These are phyloP conservation scores for Jacaranda copaia DNA, from an alignment of 257 asterid genomes.

Conservation along the genomic window DNA sequence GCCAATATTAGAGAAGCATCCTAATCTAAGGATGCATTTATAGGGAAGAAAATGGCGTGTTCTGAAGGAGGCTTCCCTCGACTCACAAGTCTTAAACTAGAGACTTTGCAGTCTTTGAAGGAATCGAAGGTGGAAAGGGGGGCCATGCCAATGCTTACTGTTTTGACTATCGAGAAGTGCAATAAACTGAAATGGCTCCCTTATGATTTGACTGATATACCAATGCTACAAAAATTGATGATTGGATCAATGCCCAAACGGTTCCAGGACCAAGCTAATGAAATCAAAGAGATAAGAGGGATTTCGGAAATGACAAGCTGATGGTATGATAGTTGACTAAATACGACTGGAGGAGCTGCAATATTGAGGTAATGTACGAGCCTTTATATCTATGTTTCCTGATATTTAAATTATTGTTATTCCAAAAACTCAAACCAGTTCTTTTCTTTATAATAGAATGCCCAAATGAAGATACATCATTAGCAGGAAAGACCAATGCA, in stretches of 20 bases:
- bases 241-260: constrained; percentile 23
- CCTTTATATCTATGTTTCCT: neutral
- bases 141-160: constrained; percentile 42
- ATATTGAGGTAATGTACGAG: neutral
- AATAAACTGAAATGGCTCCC: constrained; percentile 30
- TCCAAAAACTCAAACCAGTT: neutral
- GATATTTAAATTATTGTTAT: neutral
- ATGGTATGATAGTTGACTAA: neutral
- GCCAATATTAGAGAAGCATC: constrained; percentile 38
- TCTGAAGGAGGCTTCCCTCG: constrained; percentile 26
- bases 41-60: constrained; percentile 29
- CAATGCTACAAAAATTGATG: constrained; percentile 22
- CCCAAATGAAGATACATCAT: neutral
- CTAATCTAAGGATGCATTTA: constrained; percentile 41
- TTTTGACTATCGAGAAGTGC: constrained; percentile 34
- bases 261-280: constrained; percentile 7
- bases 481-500: too few relatives aligned
- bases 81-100: constrained; percentile 42
- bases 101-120: constrained; percentile 24
- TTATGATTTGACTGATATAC: neutral
- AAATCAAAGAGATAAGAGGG: neutral
- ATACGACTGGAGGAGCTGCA: neutral
- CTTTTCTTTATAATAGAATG: neutral
- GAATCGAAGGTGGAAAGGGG: constrained; percentile 18
- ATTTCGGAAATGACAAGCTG: neutral